Evolutionary conservation across 805 yeast species (phyloP).

Genomic region (Yamadazyma sp.): DNA sequence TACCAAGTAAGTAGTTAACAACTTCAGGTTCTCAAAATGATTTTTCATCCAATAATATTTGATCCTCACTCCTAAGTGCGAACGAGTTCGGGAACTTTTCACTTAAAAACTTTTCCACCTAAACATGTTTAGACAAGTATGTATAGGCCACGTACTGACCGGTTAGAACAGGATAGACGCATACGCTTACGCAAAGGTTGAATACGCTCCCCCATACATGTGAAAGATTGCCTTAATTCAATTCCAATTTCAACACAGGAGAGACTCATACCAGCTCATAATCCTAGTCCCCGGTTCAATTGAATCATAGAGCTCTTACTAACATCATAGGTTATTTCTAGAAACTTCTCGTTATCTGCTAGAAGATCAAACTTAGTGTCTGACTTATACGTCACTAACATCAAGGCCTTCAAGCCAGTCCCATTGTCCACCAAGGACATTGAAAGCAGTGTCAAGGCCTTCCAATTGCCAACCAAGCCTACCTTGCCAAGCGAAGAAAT

Average conservation of each 20-base stretch:
- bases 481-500: slow-evolving; percentile 69
- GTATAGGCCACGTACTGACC: too few species aligned
- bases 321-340: slow-evolving; percentile 20
- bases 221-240: too few species aligned
- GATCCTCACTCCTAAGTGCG: slow-evolving; percentile 9
- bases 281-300: not conserved
- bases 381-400: slow-evolving; percentile 83
- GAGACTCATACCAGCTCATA: too few species aligned
- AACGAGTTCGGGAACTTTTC: slow-evolving; percentile 10
- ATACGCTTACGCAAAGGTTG: too few species aligned
- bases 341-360: slow-evolving; percentile 44
- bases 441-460: slow-evolving; percentile 75
- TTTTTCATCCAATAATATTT: slow-evolving; percentile 12
- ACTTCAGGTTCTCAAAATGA: not conserved
- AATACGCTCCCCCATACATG: too few species aligned
- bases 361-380: slow-evolving; percentile 61
- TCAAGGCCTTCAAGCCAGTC: slow-evolving; percentile 86
- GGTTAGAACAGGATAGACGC: too few species aligned
- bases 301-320: not conserved
- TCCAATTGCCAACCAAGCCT: slow-evolving; percentile 82
- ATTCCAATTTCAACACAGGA: too few species aligned
- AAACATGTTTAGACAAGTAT: slow-evolving; percentile 20
- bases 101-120: slow-evolving; percentile 10
- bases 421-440: slow-evolving; percentile 72
- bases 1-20: too few species aligned